Evolutionary conservation across 768 basidiomycete genomes (phyloP).

Genomic region (Holtermannia corniformis): DNA sequence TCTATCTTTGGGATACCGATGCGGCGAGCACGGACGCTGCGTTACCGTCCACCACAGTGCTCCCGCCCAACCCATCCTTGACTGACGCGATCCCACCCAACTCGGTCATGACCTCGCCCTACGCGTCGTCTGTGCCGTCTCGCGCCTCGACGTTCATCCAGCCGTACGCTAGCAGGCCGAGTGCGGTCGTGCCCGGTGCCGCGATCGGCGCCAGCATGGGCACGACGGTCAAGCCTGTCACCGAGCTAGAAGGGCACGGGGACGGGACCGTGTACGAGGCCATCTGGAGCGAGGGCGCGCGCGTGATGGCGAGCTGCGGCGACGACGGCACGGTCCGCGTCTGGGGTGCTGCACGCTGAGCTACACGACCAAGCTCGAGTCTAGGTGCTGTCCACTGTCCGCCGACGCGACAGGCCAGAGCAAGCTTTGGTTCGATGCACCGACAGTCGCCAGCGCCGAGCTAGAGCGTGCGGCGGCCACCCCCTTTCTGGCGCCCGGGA

Average conservation of each 20-base stretch:
- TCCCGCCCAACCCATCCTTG: background rate
- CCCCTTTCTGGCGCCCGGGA: too few relatives aligned
- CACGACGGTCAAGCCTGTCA: conserved; percentile 16
- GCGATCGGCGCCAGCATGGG: conserved; percentile 2
- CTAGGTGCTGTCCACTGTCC: too few relatives aligned
- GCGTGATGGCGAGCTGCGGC: conserved; percentile 24
- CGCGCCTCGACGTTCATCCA: conserved; percentile 4
- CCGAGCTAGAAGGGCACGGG: conserved; percentile 22
- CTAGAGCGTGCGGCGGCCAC: too few relatives aligned
- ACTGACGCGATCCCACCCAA: background rate
- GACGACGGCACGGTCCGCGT: conserved; percentile 31
- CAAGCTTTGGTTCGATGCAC: too few relatives aligned
- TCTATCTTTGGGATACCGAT: conserved; percentile 38
- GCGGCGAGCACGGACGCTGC: background rate
- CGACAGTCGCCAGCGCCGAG: too few relatives aligned
- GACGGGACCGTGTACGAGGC: conserved; percentile 34
- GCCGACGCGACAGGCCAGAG: too few relatives aligned
- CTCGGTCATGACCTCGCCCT: background rate
- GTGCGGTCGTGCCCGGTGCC: conserved; percentile 1
- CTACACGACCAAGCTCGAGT: too few relatives aligned
- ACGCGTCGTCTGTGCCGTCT: background rate
- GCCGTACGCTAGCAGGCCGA: conserved; percentile 24
- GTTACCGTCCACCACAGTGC: background rate
- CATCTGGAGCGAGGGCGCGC: conserved; percentile 17
- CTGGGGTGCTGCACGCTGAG: conserved; percentile 16